A percentile compares a stretch with the other conserved stretches of the same genome.
Evolutionary conservation across 164 flowering plant species (phyloP).

Genomic region (grape (Vitis vinifera)): ASM3070453v1 NC_081818.1:11784501-11785000

Average conservation of each 20-base stretch:
- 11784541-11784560: neutral
- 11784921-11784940: conserved; percentile 20
- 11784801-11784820: neutral
- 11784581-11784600: conserved; percentile 1
- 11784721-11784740: neutral
- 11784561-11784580: conserved; percentile 3
- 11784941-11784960: neutral
- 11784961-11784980: conserved; percentile 5
- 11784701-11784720: neutral
- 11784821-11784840: conserved; percentile 12
- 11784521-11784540: conserved; percentile 11
- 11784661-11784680: no score
- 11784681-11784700: no score
- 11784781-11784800: neutral
- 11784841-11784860: conserved; percentile 13
- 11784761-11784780: neutral
- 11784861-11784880: no score
- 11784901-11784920: conserved; percentile 6
- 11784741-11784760: conserved; percentile 1
- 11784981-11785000: neutral
- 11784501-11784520: neutral
- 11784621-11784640: no score
- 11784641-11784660: no score
- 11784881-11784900: neutral
- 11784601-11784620: conserved; percentile 8